phyloP scores from a whole-genome alignment of 1,284 basidiomycete genomes.

The Ustilago xerochloae region DNA sequence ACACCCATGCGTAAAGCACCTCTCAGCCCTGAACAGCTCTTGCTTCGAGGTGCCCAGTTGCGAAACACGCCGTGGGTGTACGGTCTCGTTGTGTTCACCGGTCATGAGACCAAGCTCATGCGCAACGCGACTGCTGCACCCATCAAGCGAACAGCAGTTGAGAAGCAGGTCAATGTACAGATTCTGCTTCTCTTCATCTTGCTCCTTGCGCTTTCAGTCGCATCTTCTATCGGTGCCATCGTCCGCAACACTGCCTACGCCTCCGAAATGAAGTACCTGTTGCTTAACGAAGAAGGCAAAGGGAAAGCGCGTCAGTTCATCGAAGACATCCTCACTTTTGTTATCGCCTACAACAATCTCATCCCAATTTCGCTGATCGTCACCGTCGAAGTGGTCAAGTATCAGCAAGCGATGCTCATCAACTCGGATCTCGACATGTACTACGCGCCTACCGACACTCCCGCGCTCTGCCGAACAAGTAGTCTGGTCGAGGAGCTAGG shows the following conservation, averaged over 20 bases:
- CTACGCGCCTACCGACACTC: constrained; percentile 91
- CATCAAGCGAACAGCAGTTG: constrained; percentile 95
- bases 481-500: constrained; percentile 98
- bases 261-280: constrained; percentile 59
- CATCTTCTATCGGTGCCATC: constrained; percentile 90
- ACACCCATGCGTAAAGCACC: constrained; percentile 73
- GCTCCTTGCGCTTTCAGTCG: constrained; percentile 85
- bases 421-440: constrained; percentile 86
- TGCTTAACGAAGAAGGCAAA: constrained; percentile 62
- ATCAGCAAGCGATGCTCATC: constrained; percentile 95
- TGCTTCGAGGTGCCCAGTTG: constrained; percentile 93
- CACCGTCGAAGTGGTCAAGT: constrained; percentile 99
- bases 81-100: constrained; percentile 92
- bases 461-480: constrained; percentile 94
- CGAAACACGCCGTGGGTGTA: constrained; percentile 97
- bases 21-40: constrained; percentile 91
- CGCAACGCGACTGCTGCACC: constrained; percentile 88
- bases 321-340: constrained; percentile 94
- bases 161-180: constrained; percentile 93
- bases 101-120: constrained; percentile 99
- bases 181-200: constrained; percentile 95
- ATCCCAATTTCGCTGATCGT: constrained; percentile 99
- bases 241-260: constrained; percentile 71
- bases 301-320: constrained; percentile 68
- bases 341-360: constrained; percentile 98